These are phyloP conservation scores for Kappamyces sp. DNA, from an alignment of 192 early-diverging fungal genomes.

Conservation along the genomic window DNA sequence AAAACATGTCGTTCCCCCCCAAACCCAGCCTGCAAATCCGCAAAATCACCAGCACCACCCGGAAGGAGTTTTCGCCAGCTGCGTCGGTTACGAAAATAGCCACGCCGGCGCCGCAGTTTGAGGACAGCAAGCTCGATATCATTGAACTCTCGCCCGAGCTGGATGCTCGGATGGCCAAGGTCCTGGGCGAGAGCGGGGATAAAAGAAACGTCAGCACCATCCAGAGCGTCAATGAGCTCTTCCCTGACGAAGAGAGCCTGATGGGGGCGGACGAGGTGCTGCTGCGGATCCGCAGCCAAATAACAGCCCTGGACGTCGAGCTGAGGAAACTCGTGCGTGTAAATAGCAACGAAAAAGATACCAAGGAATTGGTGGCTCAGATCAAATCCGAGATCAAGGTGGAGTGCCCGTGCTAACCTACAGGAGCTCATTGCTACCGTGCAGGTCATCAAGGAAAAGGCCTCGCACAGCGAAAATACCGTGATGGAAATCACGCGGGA, in stretches of 20 bases:
- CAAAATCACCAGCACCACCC: too few species aligned
- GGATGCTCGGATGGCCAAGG: not conserved
- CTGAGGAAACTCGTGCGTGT: slow-evolving; percentile 64
- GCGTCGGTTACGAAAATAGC: not conserved
- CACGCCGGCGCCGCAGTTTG: slow-evolving; percentile 8
- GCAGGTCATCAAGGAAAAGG: slow-evolving; percentile 78
- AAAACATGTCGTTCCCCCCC: too few species aligned
- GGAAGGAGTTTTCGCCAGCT: too few species aligned
- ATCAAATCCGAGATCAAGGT: slow-evolving; percentile 73
- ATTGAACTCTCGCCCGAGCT: not conserved
- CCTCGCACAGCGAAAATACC: slow-evolving; percentile 75
- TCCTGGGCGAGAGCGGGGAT: not conserved
- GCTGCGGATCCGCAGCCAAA: slow-evolving; percentile 53
- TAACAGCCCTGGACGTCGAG: slow-evolving; percentile 54
- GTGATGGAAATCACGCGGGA: slow-evolving; percentile 95
- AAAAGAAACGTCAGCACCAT: slow-evolving; percentile 59
- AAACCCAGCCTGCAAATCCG: too few species aligned
- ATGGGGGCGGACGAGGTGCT: slow-evolving; percentile 58
- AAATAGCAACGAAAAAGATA: slow-evolving; percentile 59
- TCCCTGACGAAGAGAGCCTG: slow-evolving; percentile 70
- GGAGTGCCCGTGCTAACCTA: not conserved
- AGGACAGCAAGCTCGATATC: not conserved
- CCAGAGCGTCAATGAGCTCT: slow-evolving; percentile 73
- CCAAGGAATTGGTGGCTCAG: slow-evolving; percentile 59
- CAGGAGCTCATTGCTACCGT: slow-evolving; percentile 76